phyloP scores from a whole-genome alignment of 1,284 basidiomycete species.

The Trichosporon faecale region DNA sequence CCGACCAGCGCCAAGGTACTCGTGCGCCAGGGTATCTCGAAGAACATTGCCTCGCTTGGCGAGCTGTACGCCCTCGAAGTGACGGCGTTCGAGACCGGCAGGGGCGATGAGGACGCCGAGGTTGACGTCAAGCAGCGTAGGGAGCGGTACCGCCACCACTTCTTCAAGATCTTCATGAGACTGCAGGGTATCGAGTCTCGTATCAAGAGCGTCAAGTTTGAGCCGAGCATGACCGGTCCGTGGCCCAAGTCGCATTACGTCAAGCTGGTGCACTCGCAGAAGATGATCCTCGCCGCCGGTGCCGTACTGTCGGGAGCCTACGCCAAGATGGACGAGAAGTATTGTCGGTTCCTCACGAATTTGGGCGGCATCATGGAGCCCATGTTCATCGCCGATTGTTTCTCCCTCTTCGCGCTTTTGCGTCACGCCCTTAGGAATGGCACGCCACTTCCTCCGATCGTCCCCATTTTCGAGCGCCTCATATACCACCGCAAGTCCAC shows the following conservation, averaged over 20 bases:
- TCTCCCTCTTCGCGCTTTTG: conserved; percentile 44
- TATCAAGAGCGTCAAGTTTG: conserved; percentile 33
- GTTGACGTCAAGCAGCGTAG: conserved; percentile 18
- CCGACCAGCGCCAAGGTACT: conserved; percentile 42
- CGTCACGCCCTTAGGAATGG: conserved; percentile 40
- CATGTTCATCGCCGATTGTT: conserved; percentile 46
- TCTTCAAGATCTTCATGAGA: conserved; percentile 38
- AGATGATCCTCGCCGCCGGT: conserved; percentile 34
- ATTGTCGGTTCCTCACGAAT: conserved; percentile 27
- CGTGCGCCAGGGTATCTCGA: conserved; percentile 41
- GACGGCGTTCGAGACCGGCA: conserved; percentile 34
- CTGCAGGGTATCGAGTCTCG: conserved; percentile 36
- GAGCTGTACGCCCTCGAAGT: conserved; percentile 45
- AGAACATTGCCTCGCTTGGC: conserved; percentile 40
- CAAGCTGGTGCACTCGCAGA: conserved; percentile 32
- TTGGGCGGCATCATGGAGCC: conserved; percentile 41
- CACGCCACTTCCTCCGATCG: conserved; percentile 41
- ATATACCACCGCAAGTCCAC: conserved; percentile 29
- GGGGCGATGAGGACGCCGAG: conserved; percentile 28
- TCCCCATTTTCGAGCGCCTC: conserved; percentile 48
- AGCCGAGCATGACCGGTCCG: conserved; percentile 43
- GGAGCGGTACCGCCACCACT: conserved; percentile 30
- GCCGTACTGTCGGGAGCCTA: conserved; percentile 41
- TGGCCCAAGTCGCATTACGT: conserved; percentile 49
- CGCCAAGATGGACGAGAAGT: conserved; percentile 34